A percentile compares a stretch with the other conserved stretches of the same genome.
Evolutionary conservation across 1,284 basidiomycete genomes (phyloP).

Genomic region (Ceratobasidium theobromae): DNA sequence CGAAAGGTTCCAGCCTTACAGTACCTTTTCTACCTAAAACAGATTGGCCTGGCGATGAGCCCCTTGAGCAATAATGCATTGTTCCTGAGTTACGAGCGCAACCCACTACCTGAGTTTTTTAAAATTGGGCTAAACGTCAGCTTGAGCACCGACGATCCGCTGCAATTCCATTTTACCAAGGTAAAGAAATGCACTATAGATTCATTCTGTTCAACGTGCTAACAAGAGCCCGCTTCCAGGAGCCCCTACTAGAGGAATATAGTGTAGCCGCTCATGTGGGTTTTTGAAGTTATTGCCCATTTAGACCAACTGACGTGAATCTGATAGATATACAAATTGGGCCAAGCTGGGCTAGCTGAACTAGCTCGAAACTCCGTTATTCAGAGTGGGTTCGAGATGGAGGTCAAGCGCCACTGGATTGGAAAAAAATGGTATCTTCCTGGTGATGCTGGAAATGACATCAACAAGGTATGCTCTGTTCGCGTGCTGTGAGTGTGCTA

Average conservation of each 20-base stretch:
- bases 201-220: neutral
- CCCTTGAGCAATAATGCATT: conserved; percentile 97
- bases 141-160: conserved; percentile 92
- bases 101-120: conserved; percentile 97
- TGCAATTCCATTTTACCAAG: conserved; percentile 97
- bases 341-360: conserved; percentile 82
- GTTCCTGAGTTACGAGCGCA: conserved; percentile 95
- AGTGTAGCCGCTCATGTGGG: conserved; percentile 93
- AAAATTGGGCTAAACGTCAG: conserved; percentile 95
- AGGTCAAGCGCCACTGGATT: conserved; percentile 96
- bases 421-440: conserved; percentile 88
- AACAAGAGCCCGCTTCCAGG: conserved; percentile 49
- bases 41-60: conserved; percentile 98
- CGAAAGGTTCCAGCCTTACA: conserved; percentile 95
- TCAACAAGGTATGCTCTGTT: conserved; percentile 67
- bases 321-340: conserved; percentile 83
- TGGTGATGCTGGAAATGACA: conserved; percentile 86
- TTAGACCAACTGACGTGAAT: neutral
- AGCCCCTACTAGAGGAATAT: conserved; percentile 96
- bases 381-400: conserved; percentile 99
- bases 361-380: conserved; percentile 94
- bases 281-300: conserved; percentile 8
- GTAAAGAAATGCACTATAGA: conserved; percentile 46
- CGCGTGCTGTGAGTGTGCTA: conserved; percentile 32
- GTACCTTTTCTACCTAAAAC: conserved; percentile 94